Evolutionary conservation across 2,329 filamentous ascomycete genomes (phyloP).

Genomic region (Colletotrichum spaethianum): DNA sequence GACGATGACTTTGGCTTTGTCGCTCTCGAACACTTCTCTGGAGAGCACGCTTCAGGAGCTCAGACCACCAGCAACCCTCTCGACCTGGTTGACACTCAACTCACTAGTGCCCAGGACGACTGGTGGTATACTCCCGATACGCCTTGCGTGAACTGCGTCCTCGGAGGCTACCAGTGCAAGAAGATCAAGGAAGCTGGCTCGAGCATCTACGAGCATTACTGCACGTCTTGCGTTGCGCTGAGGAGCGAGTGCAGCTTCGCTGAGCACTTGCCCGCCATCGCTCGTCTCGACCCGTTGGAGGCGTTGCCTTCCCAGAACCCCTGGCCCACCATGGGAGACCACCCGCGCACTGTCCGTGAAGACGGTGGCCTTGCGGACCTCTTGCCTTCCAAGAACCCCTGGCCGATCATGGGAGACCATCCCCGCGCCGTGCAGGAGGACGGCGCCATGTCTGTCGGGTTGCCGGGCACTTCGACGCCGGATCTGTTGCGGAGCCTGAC

Average conservation of each 20-base stretch:
- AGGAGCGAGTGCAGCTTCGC: constrained; percentile 71
- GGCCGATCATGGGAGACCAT: constrained; percentile 42
- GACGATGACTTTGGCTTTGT: constrained; percentile 73
- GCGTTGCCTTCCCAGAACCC: constrained; percentile 47
- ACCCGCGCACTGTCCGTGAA: constrained; percentile 47
- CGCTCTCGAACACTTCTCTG: constrained; percentile 70
- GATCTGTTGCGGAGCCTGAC: constrained; percentile 47
- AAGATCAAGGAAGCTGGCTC: constrained; percentile 66
- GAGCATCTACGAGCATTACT: constrained; percentile 70
- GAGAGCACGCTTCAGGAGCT: constrained; percentile 53
- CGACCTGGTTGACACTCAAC: constrained; percentile 10
- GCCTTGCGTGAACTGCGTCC: constrained; percentile 67
- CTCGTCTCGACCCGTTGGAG: constrained; percentile 41
- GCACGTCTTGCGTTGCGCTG: constrained; percentile 74
- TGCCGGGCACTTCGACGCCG: constrained; percentile 37
- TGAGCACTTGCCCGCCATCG: constrained; percentile 28
- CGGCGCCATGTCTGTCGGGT: constrained; percentile 44
- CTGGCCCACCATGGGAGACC: constrained; percentile 41
- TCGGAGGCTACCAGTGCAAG: constrained; percentile 72
- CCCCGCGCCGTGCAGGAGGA: constrained; percentile 53
- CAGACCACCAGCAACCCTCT: constrained; percentile 13
- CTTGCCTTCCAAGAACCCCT: constrained; percentile 46
- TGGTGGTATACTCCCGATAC: constrained; percentile 60
- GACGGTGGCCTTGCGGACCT: constrained; percentile 48
- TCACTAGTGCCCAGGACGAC: constrained; percentile 43